Conservation (phyloP, 139 green algal species). For the Closterium sp. region DNA sequence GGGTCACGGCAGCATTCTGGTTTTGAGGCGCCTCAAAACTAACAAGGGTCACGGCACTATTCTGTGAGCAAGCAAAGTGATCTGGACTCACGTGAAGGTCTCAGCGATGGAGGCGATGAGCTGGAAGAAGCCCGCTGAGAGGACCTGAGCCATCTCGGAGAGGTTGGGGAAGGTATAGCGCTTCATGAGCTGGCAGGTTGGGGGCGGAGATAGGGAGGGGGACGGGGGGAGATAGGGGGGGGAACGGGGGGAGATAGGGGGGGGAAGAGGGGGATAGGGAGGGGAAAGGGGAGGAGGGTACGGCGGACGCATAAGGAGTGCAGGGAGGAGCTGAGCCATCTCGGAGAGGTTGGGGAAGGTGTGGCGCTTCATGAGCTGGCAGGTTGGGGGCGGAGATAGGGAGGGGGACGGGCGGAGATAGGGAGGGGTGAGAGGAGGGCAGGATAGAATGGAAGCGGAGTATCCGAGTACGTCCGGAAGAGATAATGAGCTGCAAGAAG, state of each 20-base stretch:
- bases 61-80: no score
- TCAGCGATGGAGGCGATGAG: conserved; percentile 65
- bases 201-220: no score
- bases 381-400: no score
- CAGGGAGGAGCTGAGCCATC: conserved; percentile 52
- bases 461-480: no score
- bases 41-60: no score
- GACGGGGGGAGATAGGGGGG: no score
- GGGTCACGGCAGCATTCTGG: no score
- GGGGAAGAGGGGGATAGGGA: not conserved
- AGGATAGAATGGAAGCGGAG: no score
- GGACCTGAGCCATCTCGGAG: conserved; percentile 54
- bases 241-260: no score
- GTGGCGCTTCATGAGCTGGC: conserved; percentile 69
- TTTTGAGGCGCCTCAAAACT: no score
- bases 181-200: conserved; percentile 60
- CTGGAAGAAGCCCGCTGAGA: conserved; percentile 62
- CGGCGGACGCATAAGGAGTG: no score
- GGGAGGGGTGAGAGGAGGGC: no score
- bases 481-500: conserved; percentile 62
- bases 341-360: conserved; percentile 40
- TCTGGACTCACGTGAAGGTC: conserved; percentile 67
- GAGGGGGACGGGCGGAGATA: not conserved
- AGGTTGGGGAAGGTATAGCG: conserved; percentile 76
- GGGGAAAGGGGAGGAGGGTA: not conserved